Evolutionary conservation across 352 stramenopile species (phyloP), one percentile per base, ranked within the genome.

Genomic region (Pythium dissimile): DNA sequence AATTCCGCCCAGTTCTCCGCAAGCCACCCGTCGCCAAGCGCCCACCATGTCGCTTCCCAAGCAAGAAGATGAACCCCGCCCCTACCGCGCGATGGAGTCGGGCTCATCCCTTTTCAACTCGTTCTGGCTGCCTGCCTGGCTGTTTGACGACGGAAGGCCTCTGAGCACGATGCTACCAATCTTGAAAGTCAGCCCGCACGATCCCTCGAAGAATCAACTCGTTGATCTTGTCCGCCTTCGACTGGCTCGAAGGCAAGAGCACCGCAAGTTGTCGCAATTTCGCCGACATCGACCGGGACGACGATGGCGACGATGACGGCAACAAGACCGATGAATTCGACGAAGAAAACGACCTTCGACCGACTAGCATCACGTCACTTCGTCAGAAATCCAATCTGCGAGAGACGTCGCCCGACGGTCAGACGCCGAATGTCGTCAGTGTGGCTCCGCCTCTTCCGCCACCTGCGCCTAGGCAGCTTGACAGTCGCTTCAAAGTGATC

Each of bases 161-260:
- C 44, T 3, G 44, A 51, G 21, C 44, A 35, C 44, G 35, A 4
- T 3, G 6, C 15, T 7, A 35, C 23, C 44, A 51, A 51, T 24
- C 27, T 51, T 9, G 8, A 12, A 9, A 16, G 21, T 16, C 43
- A 50, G 6, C n/a, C 8, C 44, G 16, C 27, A 16, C 24, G 5
- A 8, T 37, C 44, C 9, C 6, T 51, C 5, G 6, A 12, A n/a
- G 11, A 23, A 10, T 51, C 4, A 51, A 51, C 44, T 31, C n/a
- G 3, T 51, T 24, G 18, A 24, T 51, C 44, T 20, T 35, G 21
- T 51, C 44, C 21, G 27, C 44, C 3, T 20, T 37, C 15, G 44
- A 51, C 21, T 51, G 44, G 44, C 44, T 51, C 23, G 44, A 51
- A 24, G 16, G 11, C 23, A 51, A 31, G 44, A 51, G 44, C 27